phyloP scores from a whole-genome alignment of 345 rosid genomes.

The Abelmoschus esculentus region DNA sequence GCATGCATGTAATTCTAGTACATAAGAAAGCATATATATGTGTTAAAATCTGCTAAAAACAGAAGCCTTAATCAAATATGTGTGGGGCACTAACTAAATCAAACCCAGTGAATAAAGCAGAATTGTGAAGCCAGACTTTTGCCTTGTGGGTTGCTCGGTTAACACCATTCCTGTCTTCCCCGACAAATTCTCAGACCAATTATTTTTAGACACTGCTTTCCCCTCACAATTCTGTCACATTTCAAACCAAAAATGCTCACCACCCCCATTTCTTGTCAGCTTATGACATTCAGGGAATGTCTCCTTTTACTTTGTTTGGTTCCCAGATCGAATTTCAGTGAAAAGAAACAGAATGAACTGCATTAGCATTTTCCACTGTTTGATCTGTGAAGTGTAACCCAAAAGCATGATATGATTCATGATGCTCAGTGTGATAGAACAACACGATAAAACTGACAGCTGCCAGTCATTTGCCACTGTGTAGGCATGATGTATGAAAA shows the following conservation, averaged over 20 bases:
- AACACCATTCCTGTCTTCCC: constrained; percentile 9
- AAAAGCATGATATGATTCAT: neutral
- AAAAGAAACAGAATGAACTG: neutral
- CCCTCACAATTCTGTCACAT: neutral
- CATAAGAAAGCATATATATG: no score
- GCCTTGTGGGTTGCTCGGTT: constrained; percentile 4
- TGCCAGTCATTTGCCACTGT: constrained; percentile 7
- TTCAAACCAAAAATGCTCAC: neutral
- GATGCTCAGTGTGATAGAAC: constrained; percentile 6
- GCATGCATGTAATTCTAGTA: no score
- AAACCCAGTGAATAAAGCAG: constrained; percentile 2
- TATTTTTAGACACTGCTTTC: constrained; percentile 3
- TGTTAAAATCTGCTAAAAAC: neutral
- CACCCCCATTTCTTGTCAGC: constrained; percentile 4
- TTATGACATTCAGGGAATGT: neutral
- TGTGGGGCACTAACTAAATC: constrained; percentile 7
- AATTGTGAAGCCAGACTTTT: neutral
- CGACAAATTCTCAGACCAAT: constrained; percentile 1
- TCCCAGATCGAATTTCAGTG: neutral
- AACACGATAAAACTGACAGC: constrained; percentile 4
- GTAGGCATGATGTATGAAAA: neutral
- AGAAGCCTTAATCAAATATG: neutral
- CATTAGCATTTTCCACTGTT: neutral
- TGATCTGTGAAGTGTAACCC: neutral
- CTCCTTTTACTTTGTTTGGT: constrained; percentile 1